These are phyloP conservation scores for Paramecium primaurelia DNA, from an alignment of 73 alveolate species.

Conservation along the genomic window DNA sequence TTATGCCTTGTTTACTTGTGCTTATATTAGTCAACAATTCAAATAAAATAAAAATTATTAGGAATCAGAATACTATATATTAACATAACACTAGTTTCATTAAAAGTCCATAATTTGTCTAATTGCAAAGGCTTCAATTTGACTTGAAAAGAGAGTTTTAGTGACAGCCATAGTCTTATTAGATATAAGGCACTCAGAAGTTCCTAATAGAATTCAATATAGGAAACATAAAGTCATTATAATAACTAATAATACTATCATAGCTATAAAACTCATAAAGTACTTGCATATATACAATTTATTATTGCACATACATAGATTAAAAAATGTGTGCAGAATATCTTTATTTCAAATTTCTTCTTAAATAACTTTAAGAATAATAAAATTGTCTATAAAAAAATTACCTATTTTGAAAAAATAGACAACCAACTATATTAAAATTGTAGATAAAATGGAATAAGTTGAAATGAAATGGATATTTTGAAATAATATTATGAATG, in stretches of 20 bases:
- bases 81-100: neutral
- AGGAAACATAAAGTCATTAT: slow-evolving; percentile 11
- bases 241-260: slow-evolving; percentile 9
- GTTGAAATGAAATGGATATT: too few species aligned
- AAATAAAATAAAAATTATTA: neutral
- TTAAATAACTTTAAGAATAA: too few species aligned
- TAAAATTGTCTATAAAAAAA: too few species aligned
- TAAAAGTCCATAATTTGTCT: neutral
- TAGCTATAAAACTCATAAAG: too few species aligned
- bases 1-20: neutral
- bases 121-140: slow-evolving; percentile 22
- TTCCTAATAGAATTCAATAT: slow-evolving; percentile 23
- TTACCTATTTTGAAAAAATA: too few species aligned
- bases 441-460: too few species aligned
- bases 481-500: too few species aligned
- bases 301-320: too few species aligned
- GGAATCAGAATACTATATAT: neutral
- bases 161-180: neutral
- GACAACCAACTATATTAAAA: too few species aligned
- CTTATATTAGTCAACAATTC: neutral
- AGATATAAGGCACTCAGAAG: neutral
- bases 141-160: neutral
- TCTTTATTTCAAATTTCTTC: too few species aligned
- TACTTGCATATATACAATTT: too few species aligned
- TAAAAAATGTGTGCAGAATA: too few species aligned